phyloP scores from a whole-genome alignment of 2,329 filamentous ascomycete genomes.

The Xylariomycetidae sp. region DNA sequence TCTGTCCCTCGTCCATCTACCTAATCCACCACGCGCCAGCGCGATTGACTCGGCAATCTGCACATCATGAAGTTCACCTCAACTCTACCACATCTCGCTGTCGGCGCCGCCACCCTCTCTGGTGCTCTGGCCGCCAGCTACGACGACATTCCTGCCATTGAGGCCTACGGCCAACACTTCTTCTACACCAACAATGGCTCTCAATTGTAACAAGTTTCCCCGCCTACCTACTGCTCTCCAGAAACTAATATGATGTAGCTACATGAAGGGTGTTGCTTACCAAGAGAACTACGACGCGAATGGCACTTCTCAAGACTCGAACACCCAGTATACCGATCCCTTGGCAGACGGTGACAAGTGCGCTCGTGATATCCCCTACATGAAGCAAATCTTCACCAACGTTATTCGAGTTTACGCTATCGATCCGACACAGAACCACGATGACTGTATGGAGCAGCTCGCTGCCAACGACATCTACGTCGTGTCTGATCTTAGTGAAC shows the following conservation, averaged over 20 bases:
- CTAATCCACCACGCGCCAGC: too few species aligned
- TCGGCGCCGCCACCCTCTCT: slow-evolving; percentile 21
- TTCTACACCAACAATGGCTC: slow-evolving; percentile 54
- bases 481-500: slow-evolving; percentile 84
- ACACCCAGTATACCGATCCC: slow-evolving; percentile 69
- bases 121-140: slow-evolving; percentile 23
- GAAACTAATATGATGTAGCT: slow-evolving; percentile 43
- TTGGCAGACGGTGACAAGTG: slow-evolving; percentile 68
- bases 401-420: slow-evolving; percentile 93
- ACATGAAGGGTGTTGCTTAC: slow-evolving; percentile 91
- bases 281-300: slow-evolving; percentile 70
- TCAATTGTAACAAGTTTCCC: too few species aligned
- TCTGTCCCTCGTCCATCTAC: too few species aligned
- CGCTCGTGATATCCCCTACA: slow-evolving; percentile 78
- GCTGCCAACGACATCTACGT: slow-evolving; percentile 89
- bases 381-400: slow-evolving; percentile 79
- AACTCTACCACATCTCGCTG: slow-evolving; percentile 14
- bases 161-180: slow-evolving; percentile 28
- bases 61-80: slow-evolving; percentile 24
- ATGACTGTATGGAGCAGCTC: slow-evolving; percentile 77
- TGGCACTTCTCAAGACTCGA: slow-evolving; percentile 36
- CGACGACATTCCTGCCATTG: slow-evolving; percentile 25
- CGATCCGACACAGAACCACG: slow-evolving; percentile 73
- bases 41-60: too few species aligned
- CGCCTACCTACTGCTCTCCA: not conserved